A percentile compares a stretch with the other conserved stretches of the same genome.
These are phyloP conservation scores for Rhizomucor miehei DNA, from an alignment of 371 early-diverging fungal species.

Conservation along the genomic window DNA sequence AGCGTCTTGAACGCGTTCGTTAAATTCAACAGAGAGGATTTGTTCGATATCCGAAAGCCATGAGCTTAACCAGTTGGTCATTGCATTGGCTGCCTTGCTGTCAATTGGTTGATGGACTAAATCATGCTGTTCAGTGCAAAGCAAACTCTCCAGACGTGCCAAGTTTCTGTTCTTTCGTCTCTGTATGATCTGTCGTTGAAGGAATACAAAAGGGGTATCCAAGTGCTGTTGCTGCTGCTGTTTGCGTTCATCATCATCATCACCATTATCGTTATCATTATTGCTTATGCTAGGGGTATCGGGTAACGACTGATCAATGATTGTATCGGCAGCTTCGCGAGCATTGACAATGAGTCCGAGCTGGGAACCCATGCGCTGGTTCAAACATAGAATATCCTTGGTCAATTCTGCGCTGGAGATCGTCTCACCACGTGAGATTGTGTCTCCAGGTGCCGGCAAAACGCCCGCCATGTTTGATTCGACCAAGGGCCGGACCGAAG, in stretches of 20 bases:
- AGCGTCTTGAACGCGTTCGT: constrained; percentile 24
- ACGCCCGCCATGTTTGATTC: constrained; percentile 19
- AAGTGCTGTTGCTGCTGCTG: constrained; percentile 1
- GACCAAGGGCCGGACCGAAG: constrained; percentile 26
- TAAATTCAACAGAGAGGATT: constrained; percentile 17
- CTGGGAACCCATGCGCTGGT: constrained; percentile 24
- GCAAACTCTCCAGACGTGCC: too few relatives aligned
- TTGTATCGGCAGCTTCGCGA: constrained; percentile 17
- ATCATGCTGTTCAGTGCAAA: not conserved
- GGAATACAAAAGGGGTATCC: too few relatives aligned
- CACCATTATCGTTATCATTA: not conserved
- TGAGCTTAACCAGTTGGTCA: constrained; percentile 17
- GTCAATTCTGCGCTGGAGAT: constrained; percentile 7
- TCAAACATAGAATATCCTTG: constrained; percentile 15
- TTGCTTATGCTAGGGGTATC: constrained; percentile 2
- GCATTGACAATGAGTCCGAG: constrained; percentile 23
- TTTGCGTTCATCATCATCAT: too few relatives aligned
- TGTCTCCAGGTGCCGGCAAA: constrained; percentile 5
- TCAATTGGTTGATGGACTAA: constrained; percentile 4
- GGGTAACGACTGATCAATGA: constrained; percentile 17
- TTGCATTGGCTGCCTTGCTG: constrained; percentile 1
- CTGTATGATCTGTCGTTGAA: too few relatives aligned
- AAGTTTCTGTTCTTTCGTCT: too few relatives aligned
- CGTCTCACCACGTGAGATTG: not conserved
- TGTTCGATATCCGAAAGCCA: constrained; percentile 19